Conservation (phyloP, 768 basidiomycete genomes). For the Leccinum arenicola region DNA sequence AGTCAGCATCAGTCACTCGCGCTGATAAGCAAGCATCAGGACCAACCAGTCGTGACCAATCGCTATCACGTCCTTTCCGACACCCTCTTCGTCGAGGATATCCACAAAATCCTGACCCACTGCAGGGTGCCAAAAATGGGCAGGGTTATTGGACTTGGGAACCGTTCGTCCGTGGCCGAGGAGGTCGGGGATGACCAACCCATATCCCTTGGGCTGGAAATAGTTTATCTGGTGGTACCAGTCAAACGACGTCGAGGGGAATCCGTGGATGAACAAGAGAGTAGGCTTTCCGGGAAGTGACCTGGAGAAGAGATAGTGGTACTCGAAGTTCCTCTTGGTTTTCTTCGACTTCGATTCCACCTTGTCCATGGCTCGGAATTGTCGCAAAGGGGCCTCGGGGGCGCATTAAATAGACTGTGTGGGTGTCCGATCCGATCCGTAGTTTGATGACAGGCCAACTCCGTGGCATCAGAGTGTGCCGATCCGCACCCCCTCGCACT, state of each 20-base stretch:
- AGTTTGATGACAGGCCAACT: constrained; percentile 7
- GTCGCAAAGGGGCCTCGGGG: neutral
- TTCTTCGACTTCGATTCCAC: constrained; percentile 32
- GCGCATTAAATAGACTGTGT: constrained; percentile 5
- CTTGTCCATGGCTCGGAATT: constrained; percentile 21
- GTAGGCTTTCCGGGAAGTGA: constrained; percentile 32
- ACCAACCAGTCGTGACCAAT: constrained; percentile 42
- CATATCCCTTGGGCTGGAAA: constrained; percentile 40
- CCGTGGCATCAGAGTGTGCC: constrained; percentile 14
- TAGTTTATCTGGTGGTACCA: constrained; percentile 42
- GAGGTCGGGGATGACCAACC: constrained; percentile 46
- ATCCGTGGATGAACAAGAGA: constrained; percentile 45
- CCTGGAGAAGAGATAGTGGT: constrained; percentile 34
- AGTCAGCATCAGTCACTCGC: neutral
- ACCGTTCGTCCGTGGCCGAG: constrained; percentile 45
- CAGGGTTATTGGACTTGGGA: constrained; percentile 36
- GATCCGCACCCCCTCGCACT: constrained; percentile 17
- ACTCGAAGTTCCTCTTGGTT: constrained; percentile 34
- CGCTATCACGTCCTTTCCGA: constrained; percentile 29
- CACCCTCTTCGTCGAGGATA: constrained; percentile 36
- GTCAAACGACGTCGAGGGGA: constrained; percentile 40
- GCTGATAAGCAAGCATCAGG: neutral
- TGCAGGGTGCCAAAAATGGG: constrained; percentile 26
- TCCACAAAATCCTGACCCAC: constrained; percentile 36
- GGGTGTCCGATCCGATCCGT: constrained; percentile 15